Conservation (phyloP, 2,329 filamentous ascomycete genomes). For the Botrytis sinoallii region DNA sequence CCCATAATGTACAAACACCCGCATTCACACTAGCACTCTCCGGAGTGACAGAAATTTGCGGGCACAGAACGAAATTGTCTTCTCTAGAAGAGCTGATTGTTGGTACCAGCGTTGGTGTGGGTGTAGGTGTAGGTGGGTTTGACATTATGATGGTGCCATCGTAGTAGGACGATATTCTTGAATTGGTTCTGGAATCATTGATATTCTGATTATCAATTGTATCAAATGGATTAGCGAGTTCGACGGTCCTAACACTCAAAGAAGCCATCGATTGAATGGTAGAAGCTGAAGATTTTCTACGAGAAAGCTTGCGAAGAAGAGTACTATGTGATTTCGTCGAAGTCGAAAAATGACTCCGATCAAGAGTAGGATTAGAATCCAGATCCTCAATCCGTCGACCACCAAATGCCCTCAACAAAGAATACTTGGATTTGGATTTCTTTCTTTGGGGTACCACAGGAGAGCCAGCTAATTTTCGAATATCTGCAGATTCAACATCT, state of each 20-base stretch:
- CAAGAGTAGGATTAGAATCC: conserved; percentile 18
- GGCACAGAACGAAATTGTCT: conserved; percentile 29
- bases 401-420: conserved; percentile 34
- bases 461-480: conserved; percentile 5
- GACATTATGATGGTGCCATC: conserved; percentile 13
- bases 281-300: conserved; percentile 22
- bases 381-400: conserved; percentile 23
- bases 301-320: conserved; percentile 31
- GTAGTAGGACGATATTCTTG: conserved; percentile 23
- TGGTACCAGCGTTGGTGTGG: background rate
- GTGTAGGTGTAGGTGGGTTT: background rate
- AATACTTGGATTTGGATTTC: conserved; percentile 35
- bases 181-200: conserved; percentile 25
- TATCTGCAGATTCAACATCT: conserved; percentile 20
- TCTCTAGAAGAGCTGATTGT: background rate
- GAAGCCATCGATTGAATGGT: conserved; percentile 7
- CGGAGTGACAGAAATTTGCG: conserved; percentile 36
- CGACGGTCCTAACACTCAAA: background rate
- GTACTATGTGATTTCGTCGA: conserved; percentile 18
- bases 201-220: conserved; percentile 25
- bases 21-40: conserved; percentile 35
- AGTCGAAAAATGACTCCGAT: background rate
- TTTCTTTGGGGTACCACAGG: conserved; percentile 29
- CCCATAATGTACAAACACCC: conserved; percentile 36
- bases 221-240: conserved; percentile 19